phyloP scores from a whole-genome alignment of 257 asterid genomes.

The Solanum bulbocastanum region DNA sequence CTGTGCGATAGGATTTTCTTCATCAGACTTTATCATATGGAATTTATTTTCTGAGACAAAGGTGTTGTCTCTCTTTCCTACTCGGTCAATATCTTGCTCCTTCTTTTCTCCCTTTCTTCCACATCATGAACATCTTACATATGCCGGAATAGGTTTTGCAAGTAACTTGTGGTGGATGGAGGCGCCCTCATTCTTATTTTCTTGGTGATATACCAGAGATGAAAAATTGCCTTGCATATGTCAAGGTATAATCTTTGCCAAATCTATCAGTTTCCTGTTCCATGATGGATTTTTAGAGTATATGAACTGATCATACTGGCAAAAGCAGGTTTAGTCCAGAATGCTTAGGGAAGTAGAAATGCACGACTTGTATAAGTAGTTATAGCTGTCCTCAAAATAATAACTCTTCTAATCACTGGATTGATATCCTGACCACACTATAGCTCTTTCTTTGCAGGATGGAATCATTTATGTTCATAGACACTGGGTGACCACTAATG shows the following conservation, averaged over 20 bases:
- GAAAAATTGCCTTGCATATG: conserved; percentile 83
- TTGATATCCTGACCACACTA: not conserved
- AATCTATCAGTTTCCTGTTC: not conserved
- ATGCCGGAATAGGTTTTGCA: conserved; percentile 44
- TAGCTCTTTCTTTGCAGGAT: conserved; percentile 39
- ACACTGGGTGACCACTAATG: conserved; percentile 48
- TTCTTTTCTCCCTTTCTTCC: not conserved
- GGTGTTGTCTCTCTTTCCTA: conserved; percentile 35
- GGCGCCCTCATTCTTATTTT: conserved; percentile 93
- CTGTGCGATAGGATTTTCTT: conserved; percentile 87
- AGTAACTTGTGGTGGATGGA: conserved; percentile 94
- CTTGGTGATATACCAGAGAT: conserved; percentile 69
- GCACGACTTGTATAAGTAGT: not conserved
- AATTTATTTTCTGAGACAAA: conserved; percentile 59
- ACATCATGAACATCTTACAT: not conserved
- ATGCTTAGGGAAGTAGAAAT: not conserved
- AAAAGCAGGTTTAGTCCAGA: not conserved
- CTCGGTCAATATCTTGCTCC: not conserved
- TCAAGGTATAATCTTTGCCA: conserved; percentile 46
- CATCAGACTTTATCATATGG: conserved; percentile 80
- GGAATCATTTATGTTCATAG: conserved; percentile 62
- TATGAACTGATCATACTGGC: not conserved
- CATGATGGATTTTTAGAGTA: not conserved
- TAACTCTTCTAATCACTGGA: not conserved
- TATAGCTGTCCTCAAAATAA: not conserved